Base-by-base conservation (phyloP, 805 yeast genomes). In the Limtongia smithiae region DNA sequence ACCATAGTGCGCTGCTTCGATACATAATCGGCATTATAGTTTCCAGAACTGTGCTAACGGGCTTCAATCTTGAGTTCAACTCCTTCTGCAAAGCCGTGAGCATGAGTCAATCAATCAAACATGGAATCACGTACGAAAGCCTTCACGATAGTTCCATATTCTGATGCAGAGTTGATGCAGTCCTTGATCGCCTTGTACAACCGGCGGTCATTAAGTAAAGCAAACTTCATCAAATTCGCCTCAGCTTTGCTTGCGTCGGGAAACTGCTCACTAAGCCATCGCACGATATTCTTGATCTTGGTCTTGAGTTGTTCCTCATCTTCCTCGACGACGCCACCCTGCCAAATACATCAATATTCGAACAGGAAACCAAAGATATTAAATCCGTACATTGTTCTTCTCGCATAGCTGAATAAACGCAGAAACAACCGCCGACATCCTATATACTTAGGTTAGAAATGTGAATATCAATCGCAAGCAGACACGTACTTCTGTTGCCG, bases 241-340 rank as follows among this genome's bases (percentile, higher is more conserved):
- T 66, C 65, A 1, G 82, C 72, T 45, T 76, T 73, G 20, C 68
- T 67, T 2, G 70, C 69, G 14, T 74, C 77, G 0, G 95, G 84
- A 37, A 82, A 72, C 1, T 79, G 69, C 3, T 68, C 71, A 8
- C 79, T 62, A 4, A 88, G 58, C 91, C 93, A 83, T 21, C 71
- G 71, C 2, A 81, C 68, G 0, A 81, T 42, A 14, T 42, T 28
- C 6, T 45, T 49, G 17, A 57, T 18, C 34, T 48, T 42, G 5
- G 21, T 28, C 18, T 51, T 37, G 18, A 39, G 8, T 7, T 36
- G 48, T 11, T 52, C 41, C 14, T 44, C 46, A 17, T 35, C 28
- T 11, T 17, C 37, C 4, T 55, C 57, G 11, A 34, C 44, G 11
- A 51, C 24, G 14, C 41, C 50, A 21, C 51, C 48, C 37, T 40